Evolutionary conservation across 495 filamentous ascomycete species (phyloP).

Genomic region (Xylaria palmicola): DNA sequence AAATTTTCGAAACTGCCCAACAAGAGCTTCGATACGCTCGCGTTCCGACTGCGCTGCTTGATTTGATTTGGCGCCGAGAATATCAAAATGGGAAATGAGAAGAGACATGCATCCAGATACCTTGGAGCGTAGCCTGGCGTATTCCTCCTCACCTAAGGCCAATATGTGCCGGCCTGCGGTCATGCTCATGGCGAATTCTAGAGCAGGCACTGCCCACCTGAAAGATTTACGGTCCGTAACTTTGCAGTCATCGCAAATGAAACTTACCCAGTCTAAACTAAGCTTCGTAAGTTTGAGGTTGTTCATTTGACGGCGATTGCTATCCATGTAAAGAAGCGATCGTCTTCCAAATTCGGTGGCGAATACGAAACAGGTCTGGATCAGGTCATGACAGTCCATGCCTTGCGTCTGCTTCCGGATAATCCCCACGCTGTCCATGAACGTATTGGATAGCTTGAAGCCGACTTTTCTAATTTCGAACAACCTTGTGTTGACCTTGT

Average conservation of each 20-base stretch:
- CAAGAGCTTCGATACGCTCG: conserved; percentile 68
- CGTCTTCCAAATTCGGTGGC: conserved; percentile 97
- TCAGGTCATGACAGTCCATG: conserved; percentile 88
- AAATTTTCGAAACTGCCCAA: conserved; percentile 70
- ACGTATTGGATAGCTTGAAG: conserved; percentile 96
- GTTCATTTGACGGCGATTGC: conserved; percentile 91
- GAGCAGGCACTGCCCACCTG: conserved; percentile 90
- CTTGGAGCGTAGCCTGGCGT: conserved; percentile 74
- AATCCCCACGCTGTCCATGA: conserved; percentile 97
- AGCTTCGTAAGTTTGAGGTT: conserved; percentile 90
- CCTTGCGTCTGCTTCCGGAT: conserved; percentile 81
- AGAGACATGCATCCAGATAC: conserved; percentile 97
- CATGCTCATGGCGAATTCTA: conserved; percentile 97
- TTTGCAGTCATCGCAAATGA: conserved; percentile 95
- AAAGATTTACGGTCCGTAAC: conserved; percentile 95
- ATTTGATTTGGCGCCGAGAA: conserved; percentile 93
- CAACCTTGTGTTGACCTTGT: conserved; percentile 84
- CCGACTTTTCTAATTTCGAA: conserved; percentile 95
- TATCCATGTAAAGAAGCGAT: conserved; percentile 89
- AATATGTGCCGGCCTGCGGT: conserved; percentile 89
- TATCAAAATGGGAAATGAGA: conserved; percentile 97
- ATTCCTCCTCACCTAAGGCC: conserved; percentile 81
- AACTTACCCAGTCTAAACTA: conserved; percentile 94
- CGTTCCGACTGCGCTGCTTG: conserved; percentile 86
- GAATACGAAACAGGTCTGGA: conserved; percentile 98